These are phyloP conservation scores for Pleurotus tuber-regium DNA, from an alignment of 768 basidiomycete genomes.

Conservation along the genomic window DNA sequence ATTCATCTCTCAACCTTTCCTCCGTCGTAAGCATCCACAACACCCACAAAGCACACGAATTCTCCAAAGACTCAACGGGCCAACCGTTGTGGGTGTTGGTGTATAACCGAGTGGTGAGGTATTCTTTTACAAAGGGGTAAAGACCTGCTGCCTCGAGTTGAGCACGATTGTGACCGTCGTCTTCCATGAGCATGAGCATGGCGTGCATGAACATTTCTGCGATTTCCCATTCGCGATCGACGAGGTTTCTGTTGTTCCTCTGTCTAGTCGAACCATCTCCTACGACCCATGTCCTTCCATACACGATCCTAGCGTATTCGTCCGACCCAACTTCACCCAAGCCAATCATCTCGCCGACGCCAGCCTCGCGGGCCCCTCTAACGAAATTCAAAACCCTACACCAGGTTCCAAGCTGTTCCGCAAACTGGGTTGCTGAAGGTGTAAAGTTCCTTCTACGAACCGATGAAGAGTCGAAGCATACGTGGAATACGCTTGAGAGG, in stretches of 20 bases:
- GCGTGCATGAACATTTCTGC: constrained; percentile 40
- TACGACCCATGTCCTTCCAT: too few relatives aligned
- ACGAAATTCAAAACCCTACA: not conserved
- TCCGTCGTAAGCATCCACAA: constrained; percentile 51
- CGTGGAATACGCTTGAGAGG: not conserved
- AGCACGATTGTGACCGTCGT: constrained; percentile 51
- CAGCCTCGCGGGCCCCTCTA: not conserved
- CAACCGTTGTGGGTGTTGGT: constrained; percentile 38
- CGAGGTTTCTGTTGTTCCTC: too few relatives aligned
- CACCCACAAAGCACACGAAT: constrained; percentile 51
- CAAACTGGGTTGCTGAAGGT: not conserved
- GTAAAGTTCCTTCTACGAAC: not conserved
- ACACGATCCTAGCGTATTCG: too few relatives aligned
- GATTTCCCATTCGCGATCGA: constrained; percentile 26
- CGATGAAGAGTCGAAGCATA: not conserved
- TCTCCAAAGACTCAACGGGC: constrained; percentile 47
- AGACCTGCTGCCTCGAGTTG: constrained; percentile 48
- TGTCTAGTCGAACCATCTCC: too few relatives aligned
- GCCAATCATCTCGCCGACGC: not conserved
- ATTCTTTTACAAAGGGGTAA: constrained; percentile 29
- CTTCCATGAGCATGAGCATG: constrained; percentile 53
- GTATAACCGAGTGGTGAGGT: constrained; percentile 27
- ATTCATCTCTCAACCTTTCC: constrained; percentile 29
- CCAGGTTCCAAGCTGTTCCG: not conserved
- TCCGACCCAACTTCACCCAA: too few relatives aligned